phyloP scores from a whole-genome alignment of 2,329 filamentous ascomycete species.

The Tolypocladium sp. region DNA sequence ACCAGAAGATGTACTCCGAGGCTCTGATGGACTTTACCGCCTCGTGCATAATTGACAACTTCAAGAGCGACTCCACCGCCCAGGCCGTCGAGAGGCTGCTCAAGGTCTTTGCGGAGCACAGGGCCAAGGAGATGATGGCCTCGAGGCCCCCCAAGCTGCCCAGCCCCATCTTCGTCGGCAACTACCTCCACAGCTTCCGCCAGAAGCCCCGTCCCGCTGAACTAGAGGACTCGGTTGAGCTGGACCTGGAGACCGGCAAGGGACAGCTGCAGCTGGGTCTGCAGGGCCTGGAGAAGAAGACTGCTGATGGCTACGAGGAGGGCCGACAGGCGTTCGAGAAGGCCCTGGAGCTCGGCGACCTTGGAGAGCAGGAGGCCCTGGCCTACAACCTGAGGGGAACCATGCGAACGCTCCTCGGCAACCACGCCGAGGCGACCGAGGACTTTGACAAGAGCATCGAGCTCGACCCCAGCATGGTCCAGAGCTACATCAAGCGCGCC shows the following conservation, averaged over 20 bases:
- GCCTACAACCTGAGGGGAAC: constrained; percentile 96
- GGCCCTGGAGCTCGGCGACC: constrained; percentile 71
- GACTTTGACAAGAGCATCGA: constrained; percentile 93
- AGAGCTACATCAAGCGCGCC: constrained; percentile 97
- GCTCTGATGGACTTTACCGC: constrained; percentile 96
- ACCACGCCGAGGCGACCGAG: constrained; percentile 70
- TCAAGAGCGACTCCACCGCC: constrained; percentile 83
- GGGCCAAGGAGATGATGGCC: constrained; percentile 80
- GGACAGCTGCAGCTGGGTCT: constrained; percentile 81
- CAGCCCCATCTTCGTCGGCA: constrained; percentile 92
- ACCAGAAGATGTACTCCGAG: constrained; percentile 83
- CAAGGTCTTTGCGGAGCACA: constrained; percentile 93
- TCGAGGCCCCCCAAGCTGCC: constrained; percentile 84
- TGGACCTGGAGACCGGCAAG: constrained; percentile 70
- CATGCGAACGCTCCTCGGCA: constrained; percentile 85
- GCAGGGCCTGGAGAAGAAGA: constrained; percentile 73
- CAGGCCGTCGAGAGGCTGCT: constrained; percentile 85
- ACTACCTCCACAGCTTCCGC: constrained; percentile 98
- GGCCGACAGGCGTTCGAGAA: constrained; percentile 79
- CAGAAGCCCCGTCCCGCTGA: constrained; percentile 69
- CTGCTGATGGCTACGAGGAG: constrained; percentile 83
- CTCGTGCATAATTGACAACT: constrained; percentile 97
- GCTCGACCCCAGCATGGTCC: constrained; percentile 76
- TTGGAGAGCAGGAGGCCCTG: constrained; percentile 77
- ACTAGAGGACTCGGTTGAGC: constrained; percentile 71